phyloP scores from a whole-genome alignment of 768 basidiomycete genomes.

The Collybiopsis confluens region DNA sequence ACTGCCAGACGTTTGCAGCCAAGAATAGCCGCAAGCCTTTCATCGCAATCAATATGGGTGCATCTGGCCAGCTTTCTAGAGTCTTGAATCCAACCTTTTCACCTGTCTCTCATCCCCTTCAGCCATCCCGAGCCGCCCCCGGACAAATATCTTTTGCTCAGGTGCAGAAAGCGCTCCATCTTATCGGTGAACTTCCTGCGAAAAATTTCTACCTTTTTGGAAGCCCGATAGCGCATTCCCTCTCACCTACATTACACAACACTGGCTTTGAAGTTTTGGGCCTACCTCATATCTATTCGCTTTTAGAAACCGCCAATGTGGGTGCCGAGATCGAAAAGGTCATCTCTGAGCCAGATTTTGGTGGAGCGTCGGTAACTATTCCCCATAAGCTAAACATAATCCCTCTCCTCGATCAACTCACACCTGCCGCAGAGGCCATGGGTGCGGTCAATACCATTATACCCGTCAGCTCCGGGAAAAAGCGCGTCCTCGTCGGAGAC shows the following conservation, averaged over 20 bases:
- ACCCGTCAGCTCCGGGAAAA: constrained; percentile 34
- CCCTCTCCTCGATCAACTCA: constrained; percentile 72
- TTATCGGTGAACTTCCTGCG: constrained; percentile 74
- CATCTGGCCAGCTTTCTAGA: constrained; percentile 84
- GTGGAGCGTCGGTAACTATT: constrained; percentile 95
- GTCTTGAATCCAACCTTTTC: constrained; percentile 83
- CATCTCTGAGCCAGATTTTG: constrained; percentile 69
- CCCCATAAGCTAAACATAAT: constrained; percentile 93
- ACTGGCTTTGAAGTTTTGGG: constrained; percentile 78
- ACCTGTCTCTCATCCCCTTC: constrained; percentile 84
- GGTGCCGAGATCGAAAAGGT: constrained; percentile 61
- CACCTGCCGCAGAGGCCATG: constrained; percentile 77
- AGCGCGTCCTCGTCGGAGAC: constrained; percentile 70
- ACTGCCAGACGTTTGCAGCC: constrained; percentile 67
- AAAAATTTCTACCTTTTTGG: constrained; percentile 86
- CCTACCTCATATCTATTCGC: constrained; percentile 75
- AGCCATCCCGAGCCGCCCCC: constrained; percentile 86
- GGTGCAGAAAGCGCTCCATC: constrained; percentile 76
- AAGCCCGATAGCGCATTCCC: constrained; percentile 80
- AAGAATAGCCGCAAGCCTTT: constrained; percentile 64
- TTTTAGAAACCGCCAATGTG: constrained; percentile 71
- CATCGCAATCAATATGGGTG: constrained; percentile 93
- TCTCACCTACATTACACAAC: constrained; percentile 93
- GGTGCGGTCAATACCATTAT: constrained; percentile 96
- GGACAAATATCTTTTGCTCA: constrained; percentile 89